These are phyloP conservation scores for Cercospora sp. DNA, from an alignment of 2,329 filamentous ascomycete genomes.

Conservation along the genomic window DNA sequence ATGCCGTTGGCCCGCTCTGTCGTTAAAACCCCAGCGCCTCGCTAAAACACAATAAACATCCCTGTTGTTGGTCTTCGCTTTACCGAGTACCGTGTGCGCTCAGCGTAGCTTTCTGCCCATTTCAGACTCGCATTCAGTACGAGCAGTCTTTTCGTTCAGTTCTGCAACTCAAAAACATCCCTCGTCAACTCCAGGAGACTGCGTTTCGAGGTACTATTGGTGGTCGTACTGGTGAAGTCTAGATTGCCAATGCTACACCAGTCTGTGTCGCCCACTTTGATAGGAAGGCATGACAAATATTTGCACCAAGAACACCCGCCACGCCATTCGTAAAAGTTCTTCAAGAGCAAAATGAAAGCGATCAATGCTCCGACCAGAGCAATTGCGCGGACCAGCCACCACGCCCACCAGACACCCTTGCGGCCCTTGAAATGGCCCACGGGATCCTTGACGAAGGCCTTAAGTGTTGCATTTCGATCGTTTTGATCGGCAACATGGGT, in stretches of 20 bases:
- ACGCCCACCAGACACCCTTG: conserved; percentile 93
- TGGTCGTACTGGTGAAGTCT: conserved; percentile 35
- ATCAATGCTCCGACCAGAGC: conserved; percentile 78
- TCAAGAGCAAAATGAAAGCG: conserved; percentile 80
- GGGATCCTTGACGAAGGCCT: conserved; percentile 51
- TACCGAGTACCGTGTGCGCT: not conserved
- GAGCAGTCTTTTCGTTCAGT: not conserved
- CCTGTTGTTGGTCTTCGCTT: not conserved
- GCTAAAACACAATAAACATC: conserved; percentile 4
- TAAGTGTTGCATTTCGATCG: conserved; percentile 35
- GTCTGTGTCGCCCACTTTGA: conserved; percentile 51
- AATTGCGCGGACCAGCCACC: conserved; percentile 85
- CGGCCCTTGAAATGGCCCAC: conserved; percentile 85
- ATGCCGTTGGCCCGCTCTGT: not conserved
- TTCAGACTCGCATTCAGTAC: not conserved
- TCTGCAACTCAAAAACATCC: conserved; percentile 15
- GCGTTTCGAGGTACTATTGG: conserved; percentile 21
- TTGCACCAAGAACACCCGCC: conserved; percentile 88
- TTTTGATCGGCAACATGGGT: conserved; percentile 22
- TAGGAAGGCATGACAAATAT: conserved; percentile 82
- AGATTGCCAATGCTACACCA: conserved; percentile 62
- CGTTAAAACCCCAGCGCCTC: conserved; percentile 9
- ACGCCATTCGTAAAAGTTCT: conserved; percentile 84
- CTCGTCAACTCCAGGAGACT: conserved; percentile 20
- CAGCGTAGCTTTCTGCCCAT: not conserved